Conservation (phyloP, 176 grass and related monocot species). For the Carex scoparia region DNA sequence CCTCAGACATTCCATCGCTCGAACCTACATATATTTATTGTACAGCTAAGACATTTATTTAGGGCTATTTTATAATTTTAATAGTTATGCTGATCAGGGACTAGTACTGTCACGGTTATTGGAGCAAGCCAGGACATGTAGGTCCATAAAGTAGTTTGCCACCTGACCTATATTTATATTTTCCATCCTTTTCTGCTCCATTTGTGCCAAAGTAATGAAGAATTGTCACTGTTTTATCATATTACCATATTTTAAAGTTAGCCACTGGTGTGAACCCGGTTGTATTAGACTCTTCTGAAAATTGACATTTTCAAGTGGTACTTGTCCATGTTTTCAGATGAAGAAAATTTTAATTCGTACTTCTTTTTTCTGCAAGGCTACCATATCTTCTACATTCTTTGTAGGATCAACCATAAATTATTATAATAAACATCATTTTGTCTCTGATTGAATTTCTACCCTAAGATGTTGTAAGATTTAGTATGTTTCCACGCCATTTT, state of each 20-base stretch:
- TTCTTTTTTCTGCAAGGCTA: background rate
- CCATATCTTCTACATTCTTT: background rate
- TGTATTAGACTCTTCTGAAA: background rate
- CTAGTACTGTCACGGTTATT: background rate
- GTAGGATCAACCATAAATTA: background rate
- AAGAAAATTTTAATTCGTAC: background rate
- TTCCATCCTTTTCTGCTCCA: background rate
- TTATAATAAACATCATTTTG: background rate
- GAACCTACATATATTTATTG: conserved; percentile 48
- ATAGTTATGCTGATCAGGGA: background rate
- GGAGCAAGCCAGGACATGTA: background rate
- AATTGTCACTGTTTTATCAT: background rate
- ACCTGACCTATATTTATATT: background rate
- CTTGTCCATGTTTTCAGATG: background rate
- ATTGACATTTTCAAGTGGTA: background rate
- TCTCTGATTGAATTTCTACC: background rate
- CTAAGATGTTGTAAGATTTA: background rate
- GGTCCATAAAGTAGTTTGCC: background rate
- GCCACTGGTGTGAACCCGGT: background rate
- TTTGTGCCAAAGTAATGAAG: background rate
- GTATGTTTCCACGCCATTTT: background rate
- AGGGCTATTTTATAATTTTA: background rate
- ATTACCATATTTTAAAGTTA: background rate
- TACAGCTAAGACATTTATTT: background rate
- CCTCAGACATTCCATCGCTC: conserved; percentile 98